Conservation (phyloP, 257 asterid species). For the Nemophila menziesii region DNA sequence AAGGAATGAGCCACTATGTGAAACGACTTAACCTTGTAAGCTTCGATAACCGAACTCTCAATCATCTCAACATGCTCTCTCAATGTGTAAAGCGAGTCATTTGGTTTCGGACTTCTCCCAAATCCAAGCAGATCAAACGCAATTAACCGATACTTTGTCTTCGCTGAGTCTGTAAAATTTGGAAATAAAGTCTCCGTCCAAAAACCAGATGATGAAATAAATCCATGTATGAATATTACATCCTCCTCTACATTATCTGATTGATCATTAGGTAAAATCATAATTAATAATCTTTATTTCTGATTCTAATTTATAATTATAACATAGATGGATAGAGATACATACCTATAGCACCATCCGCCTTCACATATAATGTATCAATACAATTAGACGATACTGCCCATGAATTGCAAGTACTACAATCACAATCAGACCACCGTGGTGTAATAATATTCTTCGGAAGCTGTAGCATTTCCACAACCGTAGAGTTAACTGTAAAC, state of each 20-base stretch:
- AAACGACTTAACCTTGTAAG: slow-evolving; percentile 55
- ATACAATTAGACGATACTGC: slow-evolving; percentile 32
- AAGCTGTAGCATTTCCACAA: slow-evolving; percentile 62
- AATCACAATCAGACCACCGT: slow-evolving; percentile 93
- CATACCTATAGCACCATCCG: slow-evolving; percentile 60
- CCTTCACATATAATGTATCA: slow-evolving; percentile 57
- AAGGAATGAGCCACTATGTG: slow-evolving; percentile 95
- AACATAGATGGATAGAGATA: too few species aligned
- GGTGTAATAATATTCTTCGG: slow-evolving; percentile 43
- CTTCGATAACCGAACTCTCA: slow-evolving; percentile 60
- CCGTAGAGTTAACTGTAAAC: slow-evolving; percentile 44
- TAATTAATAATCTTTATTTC: too few species aligned
- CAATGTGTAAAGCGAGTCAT: slow-evolving; percentile 63
- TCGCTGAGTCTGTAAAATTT: slow-evolving; percentile 50
- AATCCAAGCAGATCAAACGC: slow-evolving; percentile 90
- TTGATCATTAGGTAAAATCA: too few species aligned
- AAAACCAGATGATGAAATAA: slow-evolving; percentile 77
- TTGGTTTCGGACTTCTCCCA: slow-evolving; percentile 88
- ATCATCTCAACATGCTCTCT: slow-evolving; percentile 89
- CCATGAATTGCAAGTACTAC: slow-evolving; percentile 66
- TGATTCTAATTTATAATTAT: too few species aligned
- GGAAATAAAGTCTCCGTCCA: slow-evolving; percentile 95
- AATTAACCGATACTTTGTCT: slow-evolving; percentile 55
- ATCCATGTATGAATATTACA: slow-evolving; percentile 80
- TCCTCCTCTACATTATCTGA: slow-evolving; percentile 58